phyloP scores from a whole-genome alignment of 495 filamentous ascomycete species.

The Penicillium pancosmium region DNA sequence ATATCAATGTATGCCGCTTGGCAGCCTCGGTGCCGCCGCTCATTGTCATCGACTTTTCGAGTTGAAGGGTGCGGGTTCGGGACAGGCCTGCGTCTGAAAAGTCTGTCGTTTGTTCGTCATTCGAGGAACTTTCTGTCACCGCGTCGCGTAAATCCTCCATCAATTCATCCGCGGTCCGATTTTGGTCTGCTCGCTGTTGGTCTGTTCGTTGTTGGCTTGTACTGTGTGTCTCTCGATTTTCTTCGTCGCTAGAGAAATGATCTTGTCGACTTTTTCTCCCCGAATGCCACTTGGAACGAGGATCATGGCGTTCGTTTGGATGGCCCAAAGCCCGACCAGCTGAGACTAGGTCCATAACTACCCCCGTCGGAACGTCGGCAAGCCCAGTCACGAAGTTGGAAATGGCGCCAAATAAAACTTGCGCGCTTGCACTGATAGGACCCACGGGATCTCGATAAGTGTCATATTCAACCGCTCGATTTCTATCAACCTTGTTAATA shows the following conservation, averaged over 20 bases:
- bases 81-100: slow-evolving; percentile 1
- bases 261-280: not conserved
- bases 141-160: not conserved
- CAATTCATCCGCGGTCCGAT: not conserved
- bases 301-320: slow-evolving; percentile 52
- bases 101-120: not conserved
- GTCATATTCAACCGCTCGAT: slow-evolving; percentile 68
- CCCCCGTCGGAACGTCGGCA: slow-evolving; percentile 76
- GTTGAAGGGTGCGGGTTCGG: slow-evolving; percentile 15
- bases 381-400: slow-evolving; percentile 77
- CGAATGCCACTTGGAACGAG: slow-evolving; percentile 14
- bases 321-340: slow-evolving; percentile 52
- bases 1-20: slow-evolving; percentile 9
- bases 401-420: slow-evolving; percentile 74
- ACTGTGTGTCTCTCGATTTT: not conserved
- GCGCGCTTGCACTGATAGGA: slow-evolving; percentile 70
- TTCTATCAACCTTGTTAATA: slow-evolving; percentile 41
- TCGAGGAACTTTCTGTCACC: not conserved
- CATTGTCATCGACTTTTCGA: slow-evolving; percentile 20
- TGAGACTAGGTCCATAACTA: slow-evolving; percentile 65
- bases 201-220: not conserved
- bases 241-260: slow-evolving; percentile 9
- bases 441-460: slow-evolving; percentile 73
- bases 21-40: slow-evolving; percentile 5
- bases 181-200: not conserved